Conservation (phyloP, 345 rosid species). For the Camelina laxa region DNA sequence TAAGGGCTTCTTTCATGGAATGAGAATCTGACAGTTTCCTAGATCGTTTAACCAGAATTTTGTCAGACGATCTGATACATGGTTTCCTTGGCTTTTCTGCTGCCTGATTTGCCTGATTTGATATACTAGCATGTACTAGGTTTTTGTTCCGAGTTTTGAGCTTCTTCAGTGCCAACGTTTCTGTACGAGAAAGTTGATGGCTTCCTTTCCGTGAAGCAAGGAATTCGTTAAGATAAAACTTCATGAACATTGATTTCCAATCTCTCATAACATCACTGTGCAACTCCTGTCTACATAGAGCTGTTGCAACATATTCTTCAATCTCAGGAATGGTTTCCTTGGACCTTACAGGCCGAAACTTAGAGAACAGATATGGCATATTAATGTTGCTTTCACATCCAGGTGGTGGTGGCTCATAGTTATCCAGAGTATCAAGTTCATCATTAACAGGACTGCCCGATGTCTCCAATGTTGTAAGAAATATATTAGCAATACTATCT, state of each 20-base stretch:
- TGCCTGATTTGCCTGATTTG: constrained; percentile 38
- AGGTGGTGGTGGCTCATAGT: constrained; percentile 69
- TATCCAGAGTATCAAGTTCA: constrained; percentile 48
- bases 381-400: constrained; percentile 56
- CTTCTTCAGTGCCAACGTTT: constrained; percentile 52
- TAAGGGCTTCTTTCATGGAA: constrained; percentile 42
- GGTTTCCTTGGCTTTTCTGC: constrained; percentile 51
- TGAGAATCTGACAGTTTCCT: constrained; percentile 43
- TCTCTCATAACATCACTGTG: constrained; percentile 65
- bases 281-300: constrained; percentile 84
- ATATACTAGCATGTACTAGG: constrained; percentile 36
- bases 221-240: constrained; percentile 51
- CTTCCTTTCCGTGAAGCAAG: constrained; percentile 54
- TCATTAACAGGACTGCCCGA: constrained; percentile 42
- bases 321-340: constrained; percentile 52
- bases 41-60: constrained; percentile 39
- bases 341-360: constrained; percentile 51
- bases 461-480: constrained; percentile 55
- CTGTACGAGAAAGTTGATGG: constrained; percentile 61
- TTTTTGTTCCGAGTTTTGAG: constrained; percentile 42
- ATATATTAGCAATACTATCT: constrained; percentile 46
- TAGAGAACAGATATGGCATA: constrained; percentile 48
- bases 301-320: constrained; percentile 63
- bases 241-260: constrained; percentile 59
- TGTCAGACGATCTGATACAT: constrained; percentile 45